phyloP scores from a whole-genome alignment of 2,329 filamentous ascomycete genomes.

The Phialophora verrucosa region DNA sequence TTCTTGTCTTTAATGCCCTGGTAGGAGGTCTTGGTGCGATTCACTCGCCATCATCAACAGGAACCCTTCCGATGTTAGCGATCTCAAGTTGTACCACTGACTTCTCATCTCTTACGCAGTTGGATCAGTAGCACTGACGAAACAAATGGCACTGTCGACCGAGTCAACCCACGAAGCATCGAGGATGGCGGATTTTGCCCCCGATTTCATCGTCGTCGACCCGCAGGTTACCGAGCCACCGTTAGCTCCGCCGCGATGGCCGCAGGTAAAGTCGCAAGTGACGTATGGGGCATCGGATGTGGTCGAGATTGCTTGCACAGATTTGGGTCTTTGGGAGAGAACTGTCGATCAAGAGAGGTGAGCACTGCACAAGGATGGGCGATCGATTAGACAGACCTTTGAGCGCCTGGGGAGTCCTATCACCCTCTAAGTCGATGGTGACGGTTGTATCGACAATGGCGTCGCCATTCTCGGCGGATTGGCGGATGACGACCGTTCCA shows the following conservation, averaged over 20 bases:
- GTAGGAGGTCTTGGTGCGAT: background rate
- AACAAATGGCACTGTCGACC: slow-evolving; percentile 3
- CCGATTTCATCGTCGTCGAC: slow-evolving; percentile 14
- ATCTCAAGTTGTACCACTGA: background rate
- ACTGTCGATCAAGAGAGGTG: background rate
- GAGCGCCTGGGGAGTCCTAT: slow-evolving; percentile 5
- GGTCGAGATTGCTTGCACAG: slow-evolving; percentile 11
- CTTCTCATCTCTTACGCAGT: slow-evolving; percentile 12
- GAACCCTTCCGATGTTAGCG: background rate
- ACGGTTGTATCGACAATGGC: slow-evolving; percentile 8
- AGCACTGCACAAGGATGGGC: background rate
- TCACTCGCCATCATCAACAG: slow-evolving; percentile 5
- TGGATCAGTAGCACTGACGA: slow-evolving; percentile 14
- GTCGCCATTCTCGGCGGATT: background rate
- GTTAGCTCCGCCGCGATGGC: background rate
- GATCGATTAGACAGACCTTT: background rate
- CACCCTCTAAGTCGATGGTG: background rate
- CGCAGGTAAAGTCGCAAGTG: slow-evolving; percentile 13
- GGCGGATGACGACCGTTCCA: slow-evolving; percentile 11
- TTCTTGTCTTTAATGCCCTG: background rate
- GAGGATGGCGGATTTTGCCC: slow-evolving; percentile 4
- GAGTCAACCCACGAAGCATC: slow-evolving; percentile 17
- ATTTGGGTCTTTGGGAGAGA: background rate
- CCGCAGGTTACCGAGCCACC: background rate
- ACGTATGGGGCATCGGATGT: slow-evolving; percentile 9